Evolutionary conservation across 495 filamentous ascomycete species (phyloP), one percentile per base, ranked within the genome.

Genomic region (Achaetomiella virescens): DNA sequence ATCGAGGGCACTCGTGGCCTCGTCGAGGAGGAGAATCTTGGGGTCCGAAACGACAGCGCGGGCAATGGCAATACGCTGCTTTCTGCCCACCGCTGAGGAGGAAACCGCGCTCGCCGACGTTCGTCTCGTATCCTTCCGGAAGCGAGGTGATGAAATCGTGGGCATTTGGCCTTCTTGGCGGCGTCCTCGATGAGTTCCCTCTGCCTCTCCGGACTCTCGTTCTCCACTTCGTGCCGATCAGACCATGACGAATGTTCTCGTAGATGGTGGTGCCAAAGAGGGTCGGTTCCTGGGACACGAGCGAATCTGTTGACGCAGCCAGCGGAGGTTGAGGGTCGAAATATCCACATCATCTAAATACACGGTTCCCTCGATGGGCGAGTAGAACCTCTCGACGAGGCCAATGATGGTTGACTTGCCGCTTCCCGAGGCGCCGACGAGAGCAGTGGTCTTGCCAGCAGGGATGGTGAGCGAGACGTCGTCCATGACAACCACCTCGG

Each of bases 31-130:
- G 0, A 98, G 78, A 63, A 98, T 74, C 75, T 93, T 95, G n/a
- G 93, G 93, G 66, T 98, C 87, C 43, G 84, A 89, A 25, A 97
- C 89, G 52, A 98, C 84, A 29, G 91, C 92, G 62, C 93, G 83
- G 8, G 93, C 92, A 56, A 84, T 84, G 31, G 79, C 80, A 67
- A 97, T 93, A 56, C 93, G 88, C 68, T 98, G 93, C 69, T 96
- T n/a, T 97, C 72, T 98, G 93, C 25, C 93, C 93, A 69, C 93
- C 93, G 52, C 87, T 91, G 35, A 98, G 78, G 38, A 96, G 71
- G 69, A 95, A 95, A 12, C 93, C 93, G 42, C 93, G 87, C 69
- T 97, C 92, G 50, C 93, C 93, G 48, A 98, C 93, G 59, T 95
- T 88, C 0, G 93, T 97, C 62, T 96, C 84, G 64, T 96, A 97